Evolutionary conservation across 306 rosid species (phyloP).

Genomic region (Casuarina cunninghamiana): DNA sequence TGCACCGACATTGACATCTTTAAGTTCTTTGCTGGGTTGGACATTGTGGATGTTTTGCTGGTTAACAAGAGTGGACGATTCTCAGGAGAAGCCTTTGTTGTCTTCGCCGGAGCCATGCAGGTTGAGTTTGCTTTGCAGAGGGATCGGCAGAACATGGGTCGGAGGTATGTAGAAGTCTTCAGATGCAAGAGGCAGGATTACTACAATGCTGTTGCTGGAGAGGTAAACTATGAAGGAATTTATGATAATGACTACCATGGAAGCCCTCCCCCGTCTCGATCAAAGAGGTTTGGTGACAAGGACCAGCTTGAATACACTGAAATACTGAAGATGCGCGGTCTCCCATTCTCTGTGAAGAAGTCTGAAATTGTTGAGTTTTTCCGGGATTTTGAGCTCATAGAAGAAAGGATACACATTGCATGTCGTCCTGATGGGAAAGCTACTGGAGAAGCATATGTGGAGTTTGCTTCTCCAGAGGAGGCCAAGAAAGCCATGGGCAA

Average conservation of each 20-base stretch:
- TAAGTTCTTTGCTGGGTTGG: slow-evolving; percentile 94
- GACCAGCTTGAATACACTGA: slow-evolving; percentile 94
- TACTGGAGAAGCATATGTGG: slow-evolving; percentile 95
- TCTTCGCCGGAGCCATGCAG: slow-evolving; percentile 93
- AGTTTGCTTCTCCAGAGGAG: slow-evolving; percentile 82
- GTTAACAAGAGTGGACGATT: slow-evolving; percentile 96
- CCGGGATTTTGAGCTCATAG: slow-evolving; percentile 66
- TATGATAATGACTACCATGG: slow-evolving; percentile 85
- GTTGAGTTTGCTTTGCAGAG: slow-evolving; percentile 88
- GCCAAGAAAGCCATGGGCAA: slow-evolving; percentile 91
- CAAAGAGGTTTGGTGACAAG: slow-evolving; percentile 84
- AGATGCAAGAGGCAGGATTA: slow-evolving; percentile 96
- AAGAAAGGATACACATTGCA: slow-evolving; percentile 81
- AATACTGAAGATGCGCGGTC: slow-evolving; percentile 97
- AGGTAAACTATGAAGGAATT: slow-evolving; percentile 80
- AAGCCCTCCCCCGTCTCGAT: slow-evolving; percentile 89
- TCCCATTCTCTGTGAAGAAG: slow-evolving; percentile 68
- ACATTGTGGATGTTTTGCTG: slow-evolving; percentile 90
- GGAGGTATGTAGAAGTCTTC: slow-evolving; percentile 94
- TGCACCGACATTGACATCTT: slow-evolving; percentile 90
- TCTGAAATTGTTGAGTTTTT: slow-evolving; percentile 78
- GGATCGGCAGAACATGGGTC: slow-evolving; percentile 96
- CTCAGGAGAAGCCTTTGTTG: slow-evolving; percentile 95
- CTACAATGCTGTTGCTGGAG: slow-evolving; percentile 86
- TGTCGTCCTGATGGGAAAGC: slow-evolving; percentile 98